phyloP scores from a whole-genome alignment of 169 alveolate species.

The Plasmodium relictum region DNA sequence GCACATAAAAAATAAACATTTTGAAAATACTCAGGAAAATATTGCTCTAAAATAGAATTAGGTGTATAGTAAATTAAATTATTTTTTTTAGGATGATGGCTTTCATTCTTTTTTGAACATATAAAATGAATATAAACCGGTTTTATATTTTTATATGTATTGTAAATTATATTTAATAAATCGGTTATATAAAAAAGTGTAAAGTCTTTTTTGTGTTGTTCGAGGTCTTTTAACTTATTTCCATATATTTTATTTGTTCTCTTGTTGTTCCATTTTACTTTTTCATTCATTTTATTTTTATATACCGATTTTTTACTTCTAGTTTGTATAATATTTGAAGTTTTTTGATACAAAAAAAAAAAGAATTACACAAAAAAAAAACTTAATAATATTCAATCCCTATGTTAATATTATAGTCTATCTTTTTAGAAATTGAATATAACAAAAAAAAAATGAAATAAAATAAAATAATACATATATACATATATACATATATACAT shows the following conservation, averaged over 20 bases:
- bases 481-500: constrained; percentile 14
- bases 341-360: neutral
- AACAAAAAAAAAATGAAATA: neutral
- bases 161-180: constrained; percentile 18
- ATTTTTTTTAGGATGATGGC: neutral
- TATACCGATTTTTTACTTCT: neutral
- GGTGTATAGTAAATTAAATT: constrained; percentile 34
- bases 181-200: constrained; percentile 36
- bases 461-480: neutral
- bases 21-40: constrained; percentile 38
- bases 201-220: constrained; percentile 24
- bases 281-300: constrained; percentile 20
- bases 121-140: constrained; percentile 44
- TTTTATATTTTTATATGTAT: constrained; percentile 11
- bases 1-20: constrained; percentile 56
- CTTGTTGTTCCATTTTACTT: neutral
- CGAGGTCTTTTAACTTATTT: neutral
- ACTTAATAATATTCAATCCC: too few species aligned
- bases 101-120: constrained; percentile 18
- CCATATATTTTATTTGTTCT: neutral
- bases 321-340: neutral
- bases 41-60: constrained; percentile 43
- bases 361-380: neutral
- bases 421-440: too few species aligned
- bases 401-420: too few species aligned